Evolutionary conservation across 176 grass and related monocot species (phyloP), one percentile per base, ranked within the genome.

Genomic region (Tuctoria greenei): DNA sequence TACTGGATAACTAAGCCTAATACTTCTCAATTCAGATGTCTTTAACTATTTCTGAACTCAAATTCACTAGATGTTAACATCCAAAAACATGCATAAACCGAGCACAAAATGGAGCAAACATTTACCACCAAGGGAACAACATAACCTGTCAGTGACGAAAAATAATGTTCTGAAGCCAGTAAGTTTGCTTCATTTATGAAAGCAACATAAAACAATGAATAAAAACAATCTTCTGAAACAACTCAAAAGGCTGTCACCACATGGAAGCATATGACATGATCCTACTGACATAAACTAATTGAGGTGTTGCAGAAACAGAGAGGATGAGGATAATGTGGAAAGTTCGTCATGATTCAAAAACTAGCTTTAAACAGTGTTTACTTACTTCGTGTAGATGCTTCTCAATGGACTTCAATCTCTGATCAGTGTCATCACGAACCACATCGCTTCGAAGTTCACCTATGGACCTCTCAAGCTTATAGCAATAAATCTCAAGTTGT

Each of bases 321-420:
- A 56, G 0, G 8, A 0, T 74, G 49, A 2, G 4, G 41, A 64
- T 38, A 82, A 34, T 36, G 61, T 36, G 37, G 49, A 82, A 66
- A 27, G 0, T 18, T 20, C 17, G 42, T 66, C 44, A 24, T 67
- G 13, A 58, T 39, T 51, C 7, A 76, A 57, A 59, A 44, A 54
- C 25, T 71, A 70, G 42, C 56, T 49, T 59, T 25, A 64, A 70
- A 77, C 74, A 88, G 39, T 41, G 38, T 88, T 83, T 50, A 85
- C 91, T 88, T 93, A 93, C 91, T 90, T 93, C 91, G 77, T 88
- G 75, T 10, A 93, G 71, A 90, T 93, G 84, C 78, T 90, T 90
- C 71, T 93, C 91, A 66, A 93, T 74, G 83, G 87, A 83, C 41
- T 88, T 93, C 45, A 90, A 83, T 63, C 77, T 90, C 71, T 81